These are phyloP conservation scores for Aspergillus eucalypticola DNA, from an alignment of 2,329 filamentous ascomycete genomes.

Conservation along the genomic window DNA sequence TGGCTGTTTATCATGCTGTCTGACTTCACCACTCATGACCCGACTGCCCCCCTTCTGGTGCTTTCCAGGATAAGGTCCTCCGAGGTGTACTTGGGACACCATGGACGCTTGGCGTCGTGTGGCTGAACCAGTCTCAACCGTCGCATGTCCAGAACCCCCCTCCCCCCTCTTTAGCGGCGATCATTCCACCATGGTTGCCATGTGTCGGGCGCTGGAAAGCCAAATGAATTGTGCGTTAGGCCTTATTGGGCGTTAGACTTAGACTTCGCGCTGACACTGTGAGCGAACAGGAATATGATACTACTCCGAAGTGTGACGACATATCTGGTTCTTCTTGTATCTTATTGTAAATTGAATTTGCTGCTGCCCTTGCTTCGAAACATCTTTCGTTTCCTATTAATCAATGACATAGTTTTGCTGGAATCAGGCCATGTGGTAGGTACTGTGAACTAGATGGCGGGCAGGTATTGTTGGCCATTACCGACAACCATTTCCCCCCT, in stretches of 20 bases:
- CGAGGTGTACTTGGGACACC: neutral
- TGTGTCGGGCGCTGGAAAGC: constrained; percentile 25
- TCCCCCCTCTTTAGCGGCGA: constrained; percentile 23
- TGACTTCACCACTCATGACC: constrained; percentile 11
- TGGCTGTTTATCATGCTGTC: constrained; percentile 11
- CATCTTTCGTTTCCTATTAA: neutral
- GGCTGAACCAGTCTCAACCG: constrained; percentile 19
- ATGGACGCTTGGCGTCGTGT: constrained; percentile 16
- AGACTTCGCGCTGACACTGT: neutral
- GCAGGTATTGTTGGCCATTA: neutral
- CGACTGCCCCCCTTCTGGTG: constrained; percentile 2
- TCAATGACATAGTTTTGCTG: no score
- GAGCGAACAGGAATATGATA: neutral
- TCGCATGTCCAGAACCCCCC: constrained; percentile 16
- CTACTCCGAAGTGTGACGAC: neutral
- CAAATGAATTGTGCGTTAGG: constrained; percentile 15
- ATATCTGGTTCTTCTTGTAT: neutral
- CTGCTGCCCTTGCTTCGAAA: neutral
- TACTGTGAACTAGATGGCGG: neutral
- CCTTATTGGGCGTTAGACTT: neutral
- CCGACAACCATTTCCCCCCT: neutral
- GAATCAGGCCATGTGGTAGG: neutral
- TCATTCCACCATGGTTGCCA: constrained; percentile 29
- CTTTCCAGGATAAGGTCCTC: constrained; percentile 6
- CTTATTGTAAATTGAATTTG: neutral